Evolutionary conservation across 2,329 filamentous ascomycete species (phyloP).

Genomic region (Diaporthe velutina): DNA sequence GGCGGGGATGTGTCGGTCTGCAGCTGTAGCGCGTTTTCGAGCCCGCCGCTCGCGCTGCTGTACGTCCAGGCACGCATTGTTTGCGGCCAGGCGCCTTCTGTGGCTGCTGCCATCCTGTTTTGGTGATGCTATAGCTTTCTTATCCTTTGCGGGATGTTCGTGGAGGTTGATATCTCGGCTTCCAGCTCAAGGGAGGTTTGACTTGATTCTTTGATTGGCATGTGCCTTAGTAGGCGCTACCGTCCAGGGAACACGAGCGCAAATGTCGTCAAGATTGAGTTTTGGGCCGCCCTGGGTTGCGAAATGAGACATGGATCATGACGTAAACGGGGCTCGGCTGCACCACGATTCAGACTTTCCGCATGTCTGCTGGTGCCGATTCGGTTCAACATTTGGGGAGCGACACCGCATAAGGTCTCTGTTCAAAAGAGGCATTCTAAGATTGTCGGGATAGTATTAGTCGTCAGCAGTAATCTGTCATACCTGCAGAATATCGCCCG

Average conservation of each 20-base stretch:
- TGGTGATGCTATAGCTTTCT: neutral
- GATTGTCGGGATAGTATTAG: neutral
- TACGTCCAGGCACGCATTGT: constrained; percentile 73
- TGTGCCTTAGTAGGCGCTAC: too few species aligned
- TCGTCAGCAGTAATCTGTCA: too few species aligned
- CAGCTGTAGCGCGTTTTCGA: constrained; percentile 67
- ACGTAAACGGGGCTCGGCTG: constrained; percentile 4
- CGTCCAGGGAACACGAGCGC: neutral
- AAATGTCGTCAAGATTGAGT: constrained; percentile 32
- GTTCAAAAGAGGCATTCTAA: neutral
- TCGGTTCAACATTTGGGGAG: neutral
- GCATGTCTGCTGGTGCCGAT: neutral
- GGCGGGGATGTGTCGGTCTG: constrained; percentile 57
- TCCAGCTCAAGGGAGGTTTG: neutral
- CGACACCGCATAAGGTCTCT: neutral
- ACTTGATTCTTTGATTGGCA: too few species aligned
- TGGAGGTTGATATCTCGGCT: too few species aligned
- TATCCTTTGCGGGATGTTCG: neutral
- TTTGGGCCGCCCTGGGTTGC: neutral
- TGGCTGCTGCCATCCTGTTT: constrained; percentile 24
- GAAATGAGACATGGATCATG: constrained; percentile 9
- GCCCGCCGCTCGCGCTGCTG: constrained; percentile 54
- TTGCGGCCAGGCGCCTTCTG: constrained; percentile 29
- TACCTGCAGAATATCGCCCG: neutral
- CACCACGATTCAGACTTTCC: neutral